phyloP scores from a whole-genome alignment of 768 basidiomycete genomes.

The Suillus variegatus region DNA sequence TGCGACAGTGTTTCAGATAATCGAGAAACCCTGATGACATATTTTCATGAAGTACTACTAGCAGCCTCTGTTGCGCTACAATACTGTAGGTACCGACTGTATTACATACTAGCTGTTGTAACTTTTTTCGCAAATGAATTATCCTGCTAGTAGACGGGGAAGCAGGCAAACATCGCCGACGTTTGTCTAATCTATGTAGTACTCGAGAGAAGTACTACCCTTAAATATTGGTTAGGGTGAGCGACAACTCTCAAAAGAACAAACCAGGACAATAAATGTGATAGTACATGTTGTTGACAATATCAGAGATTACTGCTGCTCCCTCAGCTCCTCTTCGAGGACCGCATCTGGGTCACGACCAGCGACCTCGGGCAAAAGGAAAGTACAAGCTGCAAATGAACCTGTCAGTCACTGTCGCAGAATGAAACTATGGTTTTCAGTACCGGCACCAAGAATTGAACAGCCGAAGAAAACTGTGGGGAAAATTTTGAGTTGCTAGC shows the following conservation, averaged over 20 bases:
- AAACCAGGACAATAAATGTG: neutral
- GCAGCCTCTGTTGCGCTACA: neutral
- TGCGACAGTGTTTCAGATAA: neutral
- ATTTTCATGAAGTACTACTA: neutral
- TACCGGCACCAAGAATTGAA: slow-evolving; percentile 56
- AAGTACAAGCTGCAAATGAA: slow-evolving; percentile 33
- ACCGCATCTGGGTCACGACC: slow-evolving; percentile 53
- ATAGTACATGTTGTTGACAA: too few relatives aligned
- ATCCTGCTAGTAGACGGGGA: neutral
- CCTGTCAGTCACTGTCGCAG: neutral
- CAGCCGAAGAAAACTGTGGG: slow-evolving; percentile 65
- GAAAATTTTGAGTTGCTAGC: slow-evolving; percentile 1
- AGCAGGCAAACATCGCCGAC: neutral
- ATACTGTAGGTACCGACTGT: neutral
- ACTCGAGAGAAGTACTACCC: neutral
- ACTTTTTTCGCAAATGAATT: neutral
- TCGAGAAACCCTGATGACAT: neutral
- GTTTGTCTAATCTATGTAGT: neutral
- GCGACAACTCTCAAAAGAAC: neutral
- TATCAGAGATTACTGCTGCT: slow-evolving; percentile 5
- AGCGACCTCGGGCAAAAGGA: slow-evolving; percentile 53
- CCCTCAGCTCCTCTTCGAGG: slow-evolving; percentile 39
- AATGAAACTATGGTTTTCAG: slow-evolving; percentile 8
- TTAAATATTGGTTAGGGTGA: neutral
- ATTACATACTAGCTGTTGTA: neutral